phyloP scores from a whole-genome alignment of 1,284 basidiomycete genomes.

The Cerrena zonata region DNA sequence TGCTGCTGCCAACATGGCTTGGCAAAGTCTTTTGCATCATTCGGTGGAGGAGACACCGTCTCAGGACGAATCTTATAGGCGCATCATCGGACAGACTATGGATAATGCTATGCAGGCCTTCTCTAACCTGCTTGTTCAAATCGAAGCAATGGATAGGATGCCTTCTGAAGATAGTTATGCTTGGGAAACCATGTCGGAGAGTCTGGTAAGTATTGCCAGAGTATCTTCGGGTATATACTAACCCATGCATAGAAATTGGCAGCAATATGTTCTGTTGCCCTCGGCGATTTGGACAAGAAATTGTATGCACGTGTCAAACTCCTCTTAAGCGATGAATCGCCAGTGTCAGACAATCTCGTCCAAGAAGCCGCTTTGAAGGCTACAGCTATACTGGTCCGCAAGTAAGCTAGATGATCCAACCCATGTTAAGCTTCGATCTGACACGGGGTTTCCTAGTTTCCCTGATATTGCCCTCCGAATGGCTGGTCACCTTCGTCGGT shows the following conservation, averaged over 20 bases:
- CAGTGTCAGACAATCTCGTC: constrained; percentile 73
- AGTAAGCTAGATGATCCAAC: too few species aligned
- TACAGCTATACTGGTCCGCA: constrained; percentile 75
- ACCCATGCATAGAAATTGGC: constrained; percentile 70
- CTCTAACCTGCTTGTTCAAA: constrained; percentile 65
- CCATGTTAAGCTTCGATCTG: constrained; percentile 2
- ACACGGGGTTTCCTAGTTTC: constrained; percentile 66
- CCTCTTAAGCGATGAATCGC: constrained; percentile 77
- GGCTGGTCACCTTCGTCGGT: constrained; percentile 78
- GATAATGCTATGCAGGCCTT: constrained; percentile 67
- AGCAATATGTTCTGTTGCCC: constrained; percentile 76
- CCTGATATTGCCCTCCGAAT: constrained; percentile 73
- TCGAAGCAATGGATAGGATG: constrained; percentile 74
- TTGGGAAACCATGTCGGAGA: constrained; percentile 83
- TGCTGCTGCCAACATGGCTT: constrained; percentile 75
- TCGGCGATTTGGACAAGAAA: constrained; percentile 62
- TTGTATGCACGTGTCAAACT: constrained; percentile 70
- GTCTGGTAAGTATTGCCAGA: constrained; percentile 52
- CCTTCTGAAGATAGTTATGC: constrained; percentile 78
- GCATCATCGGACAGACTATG: constrained; percentile 44
- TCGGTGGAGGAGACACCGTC: constrained; percentile 38
- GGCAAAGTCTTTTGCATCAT: constrained; percentile 60
- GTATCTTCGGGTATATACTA: too few species aligned
- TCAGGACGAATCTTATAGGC: constrained; percentile 36
- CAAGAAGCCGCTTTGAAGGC: constrained; percentile 84